Base-by-base conservation (phyloP, 1,284 basidiomycete species). In the Rugosomyces carneus region DNA sequence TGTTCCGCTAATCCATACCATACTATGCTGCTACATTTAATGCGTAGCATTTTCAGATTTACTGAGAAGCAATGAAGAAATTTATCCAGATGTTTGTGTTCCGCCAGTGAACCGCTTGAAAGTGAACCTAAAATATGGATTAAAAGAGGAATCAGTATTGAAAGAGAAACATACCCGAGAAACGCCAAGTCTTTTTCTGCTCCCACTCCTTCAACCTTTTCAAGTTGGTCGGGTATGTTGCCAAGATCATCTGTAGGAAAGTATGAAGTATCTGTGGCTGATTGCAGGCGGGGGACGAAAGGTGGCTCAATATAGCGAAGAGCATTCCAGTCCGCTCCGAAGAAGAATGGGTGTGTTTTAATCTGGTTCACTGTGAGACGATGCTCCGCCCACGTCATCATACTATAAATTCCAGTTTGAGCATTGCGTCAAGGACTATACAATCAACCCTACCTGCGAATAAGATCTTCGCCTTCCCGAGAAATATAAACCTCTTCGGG, bases 181-280 rank as follows among this genome's bases (percentile, higher is more conserved):
- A 96, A 96, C 18, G 93, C 93, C 45, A 96, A 75, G 66, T 94
- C 89, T 65, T 93, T 86, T 69, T 89, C 89, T 44, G 88, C 81
- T 48, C 84, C 81, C 40, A 81, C 72, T 19, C 80, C 77, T 57
- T 88, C 84, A 10, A 79, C 78, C 50, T 75, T 76, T 39, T 79
- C 79, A 15, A 87, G 73, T 53, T 89, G 81, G 50, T 93, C 81
- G 1, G 82, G 75, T 10, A 90, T 81, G 59, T 93, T 85, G 51
- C 89, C 85, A 48, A 96, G 81, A 62, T 98, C 95, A 56, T 98
- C 94, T 18, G 91, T 94, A 1, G 94, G 94, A 83, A 97, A 98
- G 71, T 97, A 97, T 6, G 85, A 90, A 1, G 93, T 97, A 62
- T 97, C 94, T 18, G 93, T 96, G 60, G 92, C 87, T 24, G 89